phyloP scores from a whole-genome alignment of 257 asterid genomes.

The Solanum phureja region DNA sequence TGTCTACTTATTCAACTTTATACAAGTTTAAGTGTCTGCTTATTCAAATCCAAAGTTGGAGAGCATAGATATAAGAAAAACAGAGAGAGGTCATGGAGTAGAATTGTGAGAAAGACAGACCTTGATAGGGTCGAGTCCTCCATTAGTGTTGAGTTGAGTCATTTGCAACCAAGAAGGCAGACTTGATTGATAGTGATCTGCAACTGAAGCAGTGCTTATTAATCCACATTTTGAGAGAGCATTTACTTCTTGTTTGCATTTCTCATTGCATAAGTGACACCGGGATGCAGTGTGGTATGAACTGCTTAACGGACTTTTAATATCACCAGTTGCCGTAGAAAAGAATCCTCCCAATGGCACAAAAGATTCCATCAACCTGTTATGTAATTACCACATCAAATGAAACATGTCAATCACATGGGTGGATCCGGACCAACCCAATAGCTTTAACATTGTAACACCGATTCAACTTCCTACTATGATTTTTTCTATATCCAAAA shows the following conservation, averaged over 20 bases:
- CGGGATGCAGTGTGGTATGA: conserved; percentile 24
- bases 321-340: conserved; percentile 47
- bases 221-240: conserved; percentile 29
- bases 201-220: conserved; percentile 12
- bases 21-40: no score
- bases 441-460: background rate
- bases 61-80: background rate
- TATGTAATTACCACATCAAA: background rate
- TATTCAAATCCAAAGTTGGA: no score
- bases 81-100: background rate
- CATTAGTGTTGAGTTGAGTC: conserved; percentile 14
- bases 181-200: conserved; percentile 22
- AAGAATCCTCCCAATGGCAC: conserved; percentile 96
- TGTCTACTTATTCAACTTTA: no score
- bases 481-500: background rate
- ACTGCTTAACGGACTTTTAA: conserved; percentile 29
- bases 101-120: conserved; percentile 24
- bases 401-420: background rate
- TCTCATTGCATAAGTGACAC: conserved; percentile 58
- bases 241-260: conserved; percentile 53
- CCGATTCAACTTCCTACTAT: background rate
- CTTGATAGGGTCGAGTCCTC: conserved; percentile 23
- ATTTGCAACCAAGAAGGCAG: conserved; percentile 51
- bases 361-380: conserved; percentile 96
- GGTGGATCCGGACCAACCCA: background rate